Evolutionary conservation across 2,329 filamentous ascomycete species (phyloP), one percentile per base, ranked within the genome.

Genomic region (Talaromyces sp.): DNA sequence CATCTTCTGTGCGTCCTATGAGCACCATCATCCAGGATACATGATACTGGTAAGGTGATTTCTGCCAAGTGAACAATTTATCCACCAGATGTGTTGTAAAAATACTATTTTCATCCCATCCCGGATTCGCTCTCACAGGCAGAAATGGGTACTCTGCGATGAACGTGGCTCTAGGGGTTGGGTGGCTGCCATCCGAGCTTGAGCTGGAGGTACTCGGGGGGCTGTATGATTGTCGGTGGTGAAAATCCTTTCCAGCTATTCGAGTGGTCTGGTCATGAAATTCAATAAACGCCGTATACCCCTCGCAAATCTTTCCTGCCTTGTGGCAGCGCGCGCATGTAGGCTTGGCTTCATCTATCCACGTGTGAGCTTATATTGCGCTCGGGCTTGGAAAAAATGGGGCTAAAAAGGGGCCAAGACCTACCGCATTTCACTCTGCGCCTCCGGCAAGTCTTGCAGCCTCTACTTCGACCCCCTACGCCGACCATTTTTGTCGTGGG

Each of bases 391-490:
- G 3, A 35, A 4, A 8, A 27, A 27, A 5, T 27, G 9, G 9
- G 9, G 24, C 24, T 35, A 36, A 22, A 36, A 6, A 16, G 30
- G 13, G 11, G n/a, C 3, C 14, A 7, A 4, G 20, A 47, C 55
- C 19, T 30, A 58, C 57, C 57, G 48, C 57, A 60, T 47, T 60
- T 56, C 2, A 56, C 52, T 50, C 49, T 56, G 27, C 55, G 48
- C 19, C 49, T 49, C 4, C 53, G 51, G 41, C 57, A 60, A 11
- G 55, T 60, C 32, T 47, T 57, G 27, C 57, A 58, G n/a, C 57
- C 57, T 51, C 56, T 60, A 36, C 52, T 56, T 27, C 55, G 55
- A 24, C 57, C 57, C 16, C 45, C 52, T 10, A 57, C 29, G 6
- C 55, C 52, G 6, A 54, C 55, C 57, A 60, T 60, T 19, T 51